Evolutionary conservation across 305 asterid genomes (phyloP), one percentile per base, ranked within the genome.

Genomic region (Fraxinus greggii): DNA sequence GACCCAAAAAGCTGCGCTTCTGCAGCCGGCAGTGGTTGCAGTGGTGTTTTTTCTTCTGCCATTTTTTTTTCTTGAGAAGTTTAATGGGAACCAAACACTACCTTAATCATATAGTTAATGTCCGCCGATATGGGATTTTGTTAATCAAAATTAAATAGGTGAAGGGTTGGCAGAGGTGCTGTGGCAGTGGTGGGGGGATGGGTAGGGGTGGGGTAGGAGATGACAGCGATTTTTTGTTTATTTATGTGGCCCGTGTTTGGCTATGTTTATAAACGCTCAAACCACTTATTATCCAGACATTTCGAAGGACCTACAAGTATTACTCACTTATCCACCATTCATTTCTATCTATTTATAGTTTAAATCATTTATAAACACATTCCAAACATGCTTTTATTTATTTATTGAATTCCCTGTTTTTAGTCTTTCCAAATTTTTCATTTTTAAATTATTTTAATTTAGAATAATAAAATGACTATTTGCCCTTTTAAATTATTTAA

Each of bases 1-100:
- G 92, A 87, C 78, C 92, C 93, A 81, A 93, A 93, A 35, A 93
- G 92, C 83, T 90, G 93, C 65, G 89, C 90, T 48, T 93, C 94
- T 32, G 94, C 86, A 5, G 84, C 85, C 7, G 87, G 85, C 75
- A 84, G 85, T 45, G 88, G 21, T 73, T 81, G 26, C 63, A 81
- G 69, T 59, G 69, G 26, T 56, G 67, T 19, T 56, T 56, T 51
- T 19, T 56, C 67, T 19, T 54, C 65, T 54, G 65, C 26, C 65
- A 54, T 54, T n/a, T 56, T 51, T 56, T 51, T 56, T 56, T 56
- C 67, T 56, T 56, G 28, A 56, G 67, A 56, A 56, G 12, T 56
- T 56, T 56, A 56, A 56, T n/a, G 26, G 26, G 26, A 54, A 56
- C 10, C 26, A 56, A 56, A 56, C 24, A 7, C 67, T 0, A 19